Conservation (phyloP, 192 early-diverging fungal species). For the Coemansia sp. region DNA sequence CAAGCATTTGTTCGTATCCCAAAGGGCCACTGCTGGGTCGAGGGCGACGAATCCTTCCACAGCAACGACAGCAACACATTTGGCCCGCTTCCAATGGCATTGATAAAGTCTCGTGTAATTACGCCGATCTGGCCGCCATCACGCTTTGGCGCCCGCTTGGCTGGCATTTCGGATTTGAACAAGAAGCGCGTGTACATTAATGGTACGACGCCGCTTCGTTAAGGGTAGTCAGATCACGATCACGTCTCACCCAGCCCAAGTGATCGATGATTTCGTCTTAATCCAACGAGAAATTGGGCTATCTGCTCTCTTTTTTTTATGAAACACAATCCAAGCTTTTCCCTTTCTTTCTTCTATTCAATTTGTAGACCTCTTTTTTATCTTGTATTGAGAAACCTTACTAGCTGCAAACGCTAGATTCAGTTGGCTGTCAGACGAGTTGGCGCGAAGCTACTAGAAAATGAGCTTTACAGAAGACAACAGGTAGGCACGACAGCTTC, state of each 20-base stretch:
- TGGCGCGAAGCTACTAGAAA: not conserved
- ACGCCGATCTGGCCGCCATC: slow-evolving; percentile 70
- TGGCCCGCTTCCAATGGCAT: slow-evolving; percentile 73
- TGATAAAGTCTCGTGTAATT: slow-evolving; percentile 64
- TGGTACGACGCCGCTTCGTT: slow-evolving; percentile 14
- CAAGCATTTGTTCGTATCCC: slow-evolving; percentile 64
- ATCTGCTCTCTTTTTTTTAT: too few relatives aligned
- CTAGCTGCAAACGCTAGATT: not conserved
- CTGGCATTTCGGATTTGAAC: slow-evolving; percentile 48
- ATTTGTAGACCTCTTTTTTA: not conserved
- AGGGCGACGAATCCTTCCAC: slow-evolving; percentile 84
- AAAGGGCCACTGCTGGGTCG: slow-evolving; percentile 82
- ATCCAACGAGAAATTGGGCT: too few relatives aligned
- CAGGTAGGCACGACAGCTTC: not conserved
- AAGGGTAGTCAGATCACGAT: not conserved
- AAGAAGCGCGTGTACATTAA: slow-evolving; percentile 33
- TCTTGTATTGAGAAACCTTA: not conserved
- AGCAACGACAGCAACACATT: slow-evolving; percentile 79
- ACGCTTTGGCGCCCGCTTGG: slow-evolving; percentile 60
- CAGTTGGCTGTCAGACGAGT: not conserved
- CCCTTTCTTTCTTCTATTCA: not conserved
- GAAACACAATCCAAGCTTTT: too few relatives aligned
- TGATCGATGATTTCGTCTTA: not conserved
- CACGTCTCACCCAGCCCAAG: not conserved
- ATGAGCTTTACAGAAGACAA: not conserved